Conservation (phyloP, 371 early-diverging fungal genomes). For the Syncephalastrum racemosum region DNA sequence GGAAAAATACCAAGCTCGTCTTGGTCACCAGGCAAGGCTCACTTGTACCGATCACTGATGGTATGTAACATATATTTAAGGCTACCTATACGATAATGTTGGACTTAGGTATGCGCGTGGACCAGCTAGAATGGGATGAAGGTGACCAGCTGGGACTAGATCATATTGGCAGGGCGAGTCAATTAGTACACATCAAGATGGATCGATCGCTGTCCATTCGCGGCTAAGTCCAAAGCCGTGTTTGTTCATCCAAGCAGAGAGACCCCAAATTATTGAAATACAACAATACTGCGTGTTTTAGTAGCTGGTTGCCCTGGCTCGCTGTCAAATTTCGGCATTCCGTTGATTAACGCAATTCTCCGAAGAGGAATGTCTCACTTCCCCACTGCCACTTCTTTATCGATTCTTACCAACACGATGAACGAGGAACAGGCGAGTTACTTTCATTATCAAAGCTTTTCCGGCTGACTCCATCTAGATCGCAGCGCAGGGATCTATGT, state of each 20-base stretch:
- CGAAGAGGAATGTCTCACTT: neutral
- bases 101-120: no score
- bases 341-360: neutral
- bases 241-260: neutral
- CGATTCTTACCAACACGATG: neutral
- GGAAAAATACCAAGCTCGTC: constrained; percentile 62
- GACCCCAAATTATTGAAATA: neutral
- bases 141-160: constrained; percentile 62
- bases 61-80: constrained; percentile 21
- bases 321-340: neutral
- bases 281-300: no score
- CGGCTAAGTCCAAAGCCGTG: neutral
- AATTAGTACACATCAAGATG: constrained; percentile 15
- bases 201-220: no score
- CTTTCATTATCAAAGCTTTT: neutral
- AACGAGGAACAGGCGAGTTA: neutral
- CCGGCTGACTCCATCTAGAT: constrained; percentile 1
- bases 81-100: no score
- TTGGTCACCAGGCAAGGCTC: constrained; percentile 21
- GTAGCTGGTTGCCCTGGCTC: no score
- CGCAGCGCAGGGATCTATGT: neutral
- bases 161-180: constrained; percentile 56
- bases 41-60: constrained; percentile 28
- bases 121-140: constrained; percentile 8
- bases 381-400: neutral